Percentiles rank a stretch among this genome's conserved stretches.
Conservation (phyloP, 768 basidiomycete genomes). For the Tricholoma hemisulphureum region DNA sequence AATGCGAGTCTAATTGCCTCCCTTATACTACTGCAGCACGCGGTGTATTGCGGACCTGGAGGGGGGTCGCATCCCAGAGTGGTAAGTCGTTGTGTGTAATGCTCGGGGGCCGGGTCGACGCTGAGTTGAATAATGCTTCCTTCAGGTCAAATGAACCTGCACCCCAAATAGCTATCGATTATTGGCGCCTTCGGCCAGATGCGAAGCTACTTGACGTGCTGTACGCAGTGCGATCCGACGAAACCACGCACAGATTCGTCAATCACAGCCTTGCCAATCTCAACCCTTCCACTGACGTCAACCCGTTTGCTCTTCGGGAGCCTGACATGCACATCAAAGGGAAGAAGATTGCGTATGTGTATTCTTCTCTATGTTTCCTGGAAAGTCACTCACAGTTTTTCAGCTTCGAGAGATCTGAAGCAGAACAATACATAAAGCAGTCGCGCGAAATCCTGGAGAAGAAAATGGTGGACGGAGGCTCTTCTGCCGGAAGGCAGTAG, state of each 20-base stretch:
- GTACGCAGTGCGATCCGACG: slow-evolving; percentile 90
- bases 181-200: slow-evolving; percentile 77
- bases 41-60: slow-evolving; percentile 83
- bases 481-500: slow-evolving; percentile 2
- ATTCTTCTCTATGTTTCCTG: background rate
- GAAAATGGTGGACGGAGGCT: slow-evolving; percentile 16
- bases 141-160: slow-evolving; percentile 66
- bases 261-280: slow-evolving; percentile 95
- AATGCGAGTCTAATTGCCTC: background rate
- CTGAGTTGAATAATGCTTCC: no score
- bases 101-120: background rate
- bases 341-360: slow-evolving; percentile 62
- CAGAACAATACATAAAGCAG: slow-evolving; percentile 61
- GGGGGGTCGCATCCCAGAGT: slow-evolving; percentile 75
- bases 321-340: slow-evolving; percentile 87
- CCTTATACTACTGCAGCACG: slow-evolving; percentile 46
- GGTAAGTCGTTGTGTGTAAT: slow-evolving; percentile 44
- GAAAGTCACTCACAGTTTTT: slow-evolving; percentile 8
- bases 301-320: slow-evolving; percentile 87
- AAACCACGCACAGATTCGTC: slow-evolving; percentile 90
- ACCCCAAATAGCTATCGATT: slow-evolving; percentile 90
- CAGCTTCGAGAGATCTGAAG: slow-evolving; percentile 69
- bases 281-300: slow-evolving; percentile 71
- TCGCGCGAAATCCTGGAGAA: slow-evolving; percentile 55
- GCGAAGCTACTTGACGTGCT: slow-evolving; percentile 86